phyloP scores from a whole-genome alignment of 805 yeast genomes.

The Barnettozyma vustinii region DNA sequence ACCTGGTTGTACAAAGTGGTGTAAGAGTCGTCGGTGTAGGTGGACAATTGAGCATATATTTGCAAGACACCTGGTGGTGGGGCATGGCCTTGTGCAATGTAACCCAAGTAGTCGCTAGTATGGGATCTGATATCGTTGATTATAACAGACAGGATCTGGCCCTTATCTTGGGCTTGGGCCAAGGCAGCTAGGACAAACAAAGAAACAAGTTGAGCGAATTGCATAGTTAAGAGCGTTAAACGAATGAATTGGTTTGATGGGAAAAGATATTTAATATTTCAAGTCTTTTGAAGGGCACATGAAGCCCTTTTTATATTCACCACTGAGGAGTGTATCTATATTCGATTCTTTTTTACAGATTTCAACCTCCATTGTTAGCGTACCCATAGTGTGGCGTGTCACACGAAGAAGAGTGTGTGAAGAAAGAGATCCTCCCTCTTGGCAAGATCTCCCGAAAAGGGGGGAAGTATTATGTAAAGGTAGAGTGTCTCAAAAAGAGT shows the following conservation, averaged over 20 bases:
- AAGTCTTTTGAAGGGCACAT: neutral
- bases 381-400: too few relatives aligned
- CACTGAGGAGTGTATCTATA: too few relatives aligned
- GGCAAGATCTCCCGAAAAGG: neutral
- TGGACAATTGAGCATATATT: constrained; percentile 24
- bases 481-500: neutral
- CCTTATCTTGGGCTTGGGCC: constrained; percentile 6
- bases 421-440: neutral
- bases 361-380: neutral
- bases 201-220: constrained; percentile 2
- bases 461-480: neutral
- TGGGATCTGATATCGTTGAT: constrained; percentile 17
- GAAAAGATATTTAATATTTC: too few relatives aligned
- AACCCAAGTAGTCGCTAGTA: constrained; percentile 18
- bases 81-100: constrained; percentile 20
- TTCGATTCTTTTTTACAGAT: too few relatives aligned
- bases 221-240: neutral
- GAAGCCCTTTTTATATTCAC: neutral
- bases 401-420: neutral
- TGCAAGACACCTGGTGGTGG: constrained; percentile 27
- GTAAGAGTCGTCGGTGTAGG: constrained; percentile 30
- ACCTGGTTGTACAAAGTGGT: constrained; percentile 27
- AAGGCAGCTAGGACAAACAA: constrained; percentile 4
- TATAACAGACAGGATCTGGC: constrained; percentile 2
- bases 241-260: neutral